Conservation (phyloP, 2,329 filamentous ascomycete genomes). For the Lachnum nothofagi region DNA sequence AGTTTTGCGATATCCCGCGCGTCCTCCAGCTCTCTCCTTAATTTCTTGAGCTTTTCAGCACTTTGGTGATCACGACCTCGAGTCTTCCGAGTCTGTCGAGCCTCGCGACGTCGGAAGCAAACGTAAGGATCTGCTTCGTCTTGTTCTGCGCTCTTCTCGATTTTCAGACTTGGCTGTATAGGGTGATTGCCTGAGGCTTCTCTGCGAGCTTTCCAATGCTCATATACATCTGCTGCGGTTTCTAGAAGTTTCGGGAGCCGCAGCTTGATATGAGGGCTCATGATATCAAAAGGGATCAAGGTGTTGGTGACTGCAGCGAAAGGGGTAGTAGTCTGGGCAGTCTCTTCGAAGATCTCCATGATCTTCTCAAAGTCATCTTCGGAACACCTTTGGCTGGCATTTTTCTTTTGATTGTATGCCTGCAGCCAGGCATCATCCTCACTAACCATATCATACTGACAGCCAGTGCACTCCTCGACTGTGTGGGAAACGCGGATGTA, state of each 20-base stretch:
- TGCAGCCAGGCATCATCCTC: constrained; percentile 85
- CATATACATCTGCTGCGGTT: constrained; percentile 75
- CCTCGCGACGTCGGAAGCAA: constrained; percentile 92
- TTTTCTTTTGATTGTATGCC: constrained; percentile 73
- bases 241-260: constrained; percentile 35
- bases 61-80: constrained; percentile 89
- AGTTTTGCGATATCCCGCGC: constrained; percentile 74
- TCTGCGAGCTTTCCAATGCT: constrained; percentile 78
- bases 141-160: constrained; percentile 88
- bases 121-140: constrained; percentile 97
- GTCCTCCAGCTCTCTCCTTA: constrained; percentile 86
- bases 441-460: constrained; percentile 88
- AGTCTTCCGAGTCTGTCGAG: constrained; percentile 90
- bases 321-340: constrained; percentile 74
- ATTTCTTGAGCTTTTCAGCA: constrained; percentile 86
- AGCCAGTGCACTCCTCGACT: constrained; percentile 88
- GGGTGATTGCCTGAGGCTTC: constrained; percentile 62
- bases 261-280: constrained; percentile 50
- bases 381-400: constrained; percentile 60
- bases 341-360: constrained; percentile 93
- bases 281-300: constrained; percentile 69
- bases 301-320: constrained; percentile 87
- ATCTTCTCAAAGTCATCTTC: constrained; percentile 91
- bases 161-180: constrained; percentile 77
- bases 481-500: constrained; percentile 98